A percentile compares a stretch with the other conserved stretches of the same genome.
Evolutionary conservation across 2,329 filamentous ascomycete species (phyloP).

Genomic region (Pyricularia sp.): DNA sequence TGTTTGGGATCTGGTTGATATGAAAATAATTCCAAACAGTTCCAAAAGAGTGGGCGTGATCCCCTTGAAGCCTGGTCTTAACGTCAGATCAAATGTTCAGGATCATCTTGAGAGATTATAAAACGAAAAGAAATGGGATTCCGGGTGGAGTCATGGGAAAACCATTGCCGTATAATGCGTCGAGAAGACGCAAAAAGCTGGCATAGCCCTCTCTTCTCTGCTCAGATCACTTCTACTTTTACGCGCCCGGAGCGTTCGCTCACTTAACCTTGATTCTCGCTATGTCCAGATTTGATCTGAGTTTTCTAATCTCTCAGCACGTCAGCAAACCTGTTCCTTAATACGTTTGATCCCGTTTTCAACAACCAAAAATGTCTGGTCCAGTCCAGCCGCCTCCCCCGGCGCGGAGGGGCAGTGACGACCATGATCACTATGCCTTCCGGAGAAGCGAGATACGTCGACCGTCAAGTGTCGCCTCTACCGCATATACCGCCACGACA

Average conservation of each 20-base stretch:
- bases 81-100: no score
- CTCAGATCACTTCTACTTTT: neutral
- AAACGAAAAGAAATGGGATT: no score
- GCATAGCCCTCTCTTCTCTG: neutral
- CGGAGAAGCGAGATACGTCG: neutral
- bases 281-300: neutral
- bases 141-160: no score
- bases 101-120: no score
- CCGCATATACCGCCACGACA: neutral
- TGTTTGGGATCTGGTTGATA: neutral
- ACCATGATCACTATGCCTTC: neutral
- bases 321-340: no score
- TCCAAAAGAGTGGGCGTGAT: neutral
- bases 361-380: neutral
- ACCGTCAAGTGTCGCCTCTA: neutral
- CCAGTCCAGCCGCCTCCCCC: neutral
- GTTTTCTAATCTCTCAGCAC: neutral
- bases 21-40: neutral
- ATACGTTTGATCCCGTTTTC: neutral
- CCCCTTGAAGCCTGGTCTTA: no score
- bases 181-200: neutral
- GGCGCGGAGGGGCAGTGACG: neutral
- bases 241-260: neutral
- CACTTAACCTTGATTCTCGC: neutral
- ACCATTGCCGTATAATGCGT: neutral